A percentile compares a stretch with the other conserved stretches of the same genome.
Conservation (phyloP, 495 filamentous ascomycete species). For the Penicillium desertorum region DNA sequence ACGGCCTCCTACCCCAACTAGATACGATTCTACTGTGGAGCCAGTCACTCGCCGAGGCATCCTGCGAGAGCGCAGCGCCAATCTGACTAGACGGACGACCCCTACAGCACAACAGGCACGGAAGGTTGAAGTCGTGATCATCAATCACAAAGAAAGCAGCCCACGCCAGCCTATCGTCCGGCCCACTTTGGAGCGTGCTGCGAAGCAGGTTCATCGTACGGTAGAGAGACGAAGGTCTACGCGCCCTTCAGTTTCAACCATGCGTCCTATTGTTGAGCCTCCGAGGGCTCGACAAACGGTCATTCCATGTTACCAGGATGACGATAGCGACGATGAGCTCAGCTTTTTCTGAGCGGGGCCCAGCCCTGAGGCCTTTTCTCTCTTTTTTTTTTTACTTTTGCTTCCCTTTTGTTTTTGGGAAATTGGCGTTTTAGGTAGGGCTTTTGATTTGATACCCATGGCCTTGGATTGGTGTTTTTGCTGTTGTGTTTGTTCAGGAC, state of each 20-base stretch:
- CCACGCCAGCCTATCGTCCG: neutral
- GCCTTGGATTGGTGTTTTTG: conserved; percentile 15
- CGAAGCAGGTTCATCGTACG: conserved; percentile 24
- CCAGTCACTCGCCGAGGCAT: conserved; percentile 13
- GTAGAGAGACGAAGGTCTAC: conserved; percentile 23
- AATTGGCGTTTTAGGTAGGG: conserved; percentile 21
- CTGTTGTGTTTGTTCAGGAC: neutral
- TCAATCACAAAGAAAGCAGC: conserved; percentile 26
- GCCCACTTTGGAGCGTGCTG: conserved; percentile 10
- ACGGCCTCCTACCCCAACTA: neutral
- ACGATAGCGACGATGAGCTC: conserved; percentile 47
- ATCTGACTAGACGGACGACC: neutral
- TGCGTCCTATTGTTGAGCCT: neutral
- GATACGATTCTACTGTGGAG: conserved; percentile 12
- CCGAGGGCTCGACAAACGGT: conserved; percentile 9
- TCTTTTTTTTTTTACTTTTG: neutral
- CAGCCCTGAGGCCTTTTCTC: neutral
- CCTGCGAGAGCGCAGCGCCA: conserved; percentile 25
- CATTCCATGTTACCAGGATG: conserved; percentile 35
- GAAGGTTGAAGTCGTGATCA: conserved; percentile 42
- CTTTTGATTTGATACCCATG: conserved; percentile 25
- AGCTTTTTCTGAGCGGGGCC: conserved; percentile 37
- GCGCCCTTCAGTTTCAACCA: conserved; percentile 11
- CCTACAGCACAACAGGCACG: conserved; percentile 4
- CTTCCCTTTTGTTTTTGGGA: conserved; percentile 10